Evolutionary conservation across 768 basidiomycete genomes (phyloP).

Genomic region (Inosperma sp.): DNA sequence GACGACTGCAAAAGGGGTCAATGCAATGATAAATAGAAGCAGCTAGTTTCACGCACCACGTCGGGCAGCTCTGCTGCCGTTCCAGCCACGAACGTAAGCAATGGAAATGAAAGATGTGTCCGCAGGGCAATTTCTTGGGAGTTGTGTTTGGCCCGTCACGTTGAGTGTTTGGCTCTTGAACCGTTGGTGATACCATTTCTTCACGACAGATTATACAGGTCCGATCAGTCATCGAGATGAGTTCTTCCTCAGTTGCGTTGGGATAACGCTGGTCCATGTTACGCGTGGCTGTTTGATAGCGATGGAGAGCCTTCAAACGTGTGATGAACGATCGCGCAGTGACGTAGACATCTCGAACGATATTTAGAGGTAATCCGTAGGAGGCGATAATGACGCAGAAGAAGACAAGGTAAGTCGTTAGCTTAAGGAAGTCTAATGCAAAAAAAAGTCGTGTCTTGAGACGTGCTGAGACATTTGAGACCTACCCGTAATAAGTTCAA

Average conservation of each 20-base stretch:
- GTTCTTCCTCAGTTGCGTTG: slow-evolving; percentile 82
- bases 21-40: slow-evolving; percentile 1
- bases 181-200: slow-evolving; percentile 65
- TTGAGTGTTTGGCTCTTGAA: slow-evolving; percentile 27
- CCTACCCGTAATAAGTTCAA: slow-evolving; percentile 86
- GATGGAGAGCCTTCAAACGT: slow-evolving; percentile 80
- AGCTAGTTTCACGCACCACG: slow-evolving; percentile 68
- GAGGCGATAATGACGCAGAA: slow-evolving; percentile 91
- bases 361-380: slow-evolving; percentile 94
- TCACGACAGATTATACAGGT: slow-evolving; percentile 99
- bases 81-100: slow-evolving; percentile 98
- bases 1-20: slow-evolving; percentile 47
- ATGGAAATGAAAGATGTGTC: slow-evolving; percentile 97
- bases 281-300: slow-evolving; percentile 89
- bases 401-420: slow-evolving; percentile 88
- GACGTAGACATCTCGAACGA: slow-evolving; percentile 94
- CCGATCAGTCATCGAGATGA: slow-evolving; percentile 74
- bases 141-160: slow-evolving; percentile 85
- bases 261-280: slow-evolving; percentile 98
- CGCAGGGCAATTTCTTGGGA: slow-evolving; percentile 94
- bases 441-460: slow-evolving; percentile 8
- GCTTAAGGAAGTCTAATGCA: slow-evolving; percentile 80
- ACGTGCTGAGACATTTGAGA: background rate
- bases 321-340: slow-evolving; percentile 90
- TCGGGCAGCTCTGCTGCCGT: slow-evolving; percentile 97